These are phyloP conservation scores for Pestalotiopsis sp. DNA, from an alignment of 2,329 filamentous ascomycete species.

Conservation along the genomic window DNA sequence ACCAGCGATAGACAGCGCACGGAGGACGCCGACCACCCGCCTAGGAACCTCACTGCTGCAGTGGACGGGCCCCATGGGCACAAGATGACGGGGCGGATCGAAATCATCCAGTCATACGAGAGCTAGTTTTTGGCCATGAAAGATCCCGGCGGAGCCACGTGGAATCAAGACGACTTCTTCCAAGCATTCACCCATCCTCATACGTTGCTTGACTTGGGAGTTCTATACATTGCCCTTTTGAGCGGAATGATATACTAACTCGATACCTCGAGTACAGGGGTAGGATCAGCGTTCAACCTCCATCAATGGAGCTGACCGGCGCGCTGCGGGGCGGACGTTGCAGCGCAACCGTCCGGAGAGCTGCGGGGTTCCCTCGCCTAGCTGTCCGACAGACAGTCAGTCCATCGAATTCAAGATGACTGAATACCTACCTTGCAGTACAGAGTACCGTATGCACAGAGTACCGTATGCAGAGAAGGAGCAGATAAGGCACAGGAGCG, in stretches of 20 bases:
- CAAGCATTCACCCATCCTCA: not conserved
- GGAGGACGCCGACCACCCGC: constrained; percentile 10
- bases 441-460: not conserved
- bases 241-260: not conserved
- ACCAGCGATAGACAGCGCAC: not conserved
- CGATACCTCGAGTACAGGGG: not conserved
- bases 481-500: not conserved
- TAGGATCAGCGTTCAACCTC: not conserved
- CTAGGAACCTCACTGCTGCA: not conserved
- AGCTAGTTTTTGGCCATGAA: not conserved
- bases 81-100: not conserved
- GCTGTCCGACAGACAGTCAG: not conserved
- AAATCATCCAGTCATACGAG: constrained; percentile 4
- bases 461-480: not conserved
- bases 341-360: not conserved
- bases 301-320: not conserved
- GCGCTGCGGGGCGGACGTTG: not conserved
- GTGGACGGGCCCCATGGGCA: not conserved
- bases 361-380: not conserved
- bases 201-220: not conserved
- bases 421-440: not conserved
- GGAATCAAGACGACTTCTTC: not conserved
- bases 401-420: too few relatives aligned
- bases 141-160: constrained; percentile 6
- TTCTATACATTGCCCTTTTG: not conserved